Conservation (phyloP, 345 rosid genomes). For the Acer campestre region DNA sequence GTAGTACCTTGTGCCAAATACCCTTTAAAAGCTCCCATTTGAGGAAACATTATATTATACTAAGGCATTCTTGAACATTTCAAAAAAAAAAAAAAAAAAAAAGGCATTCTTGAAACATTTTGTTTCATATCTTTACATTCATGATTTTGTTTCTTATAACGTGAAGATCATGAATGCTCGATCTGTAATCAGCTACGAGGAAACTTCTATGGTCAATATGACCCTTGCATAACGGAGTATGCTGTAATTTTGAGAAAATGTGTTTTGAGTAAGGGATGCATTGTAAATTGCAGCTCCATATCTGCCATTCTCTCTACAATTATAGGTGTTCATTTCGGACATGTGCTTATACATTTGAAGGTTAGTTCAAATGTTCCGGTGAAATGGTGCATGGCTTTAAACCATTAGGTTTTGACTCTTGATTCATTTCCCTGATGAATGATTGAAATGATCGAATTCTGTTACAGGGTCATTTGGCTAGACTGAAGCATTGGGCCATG, state of each 20-base stretch:
- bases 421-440: conserved; percentile 10
- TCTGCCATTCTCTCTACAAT: conserved; percentile 77
- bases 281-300: conserved; percentile 61
- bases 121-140: not conserved
- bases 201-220: not conserved
- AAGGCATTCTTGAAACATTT: not conserved
- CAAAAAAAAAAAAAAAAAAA: too few species aligned
- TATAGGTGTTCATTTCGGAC: conserved; percentile 85
- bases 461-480: conserved; percentile 33
- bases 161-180: not conserved
- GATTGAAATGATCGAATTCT: too few species aligned
- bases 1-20: too few species aligned
- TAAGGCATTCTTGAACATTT: too few species aligned
- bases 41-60: too few species aligned
- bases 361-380: conserved; percentile 30
- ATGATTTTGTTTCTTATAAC: not conserved
- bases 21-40: too few species aligned
- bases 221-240: too few species aligned
- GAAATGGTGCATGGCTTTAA: not conserved
- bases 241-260: not conserved
- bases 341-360: conserved; percentile 68
- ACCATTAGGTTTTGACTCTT: not conserved
- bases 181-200: not conserved
- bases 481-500: too few species aligned
- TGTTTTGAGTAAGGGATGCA: conserved; percentile 1